Percentiles rank a stretch among this genome's conserved stretches.
phyloP scores from a whole-genome alignment of 257 asterid genomes.

The Ilex aquifolium region DNA sequence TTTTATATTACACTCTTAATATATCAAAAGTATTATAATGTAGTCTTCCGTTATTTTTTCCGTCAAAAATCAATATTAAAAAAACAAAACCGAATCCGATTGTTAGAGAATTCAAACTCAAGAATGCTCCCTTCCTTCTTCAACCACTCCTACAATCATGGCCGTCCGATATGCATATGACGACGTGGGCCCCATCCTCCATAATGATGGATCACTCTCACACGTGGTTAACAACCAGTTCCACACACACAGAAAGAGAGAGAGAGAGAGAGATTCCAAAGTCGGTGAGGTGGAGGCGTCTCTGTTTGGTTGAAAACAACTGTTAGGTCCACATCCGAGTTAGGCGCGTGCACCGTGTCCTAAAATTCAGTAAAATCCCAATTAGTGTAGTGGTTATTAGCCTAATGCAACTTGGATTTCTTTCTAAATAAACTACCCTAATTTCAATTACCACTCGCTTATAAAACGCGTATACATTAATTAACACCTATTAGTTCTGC shows the following conservation, averaged over 20 bases:
- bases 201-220: neutral
- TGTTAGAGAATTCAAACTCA: too few species aligned
- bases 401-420: neutral
- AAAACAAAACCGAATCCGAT: too few species aligned
- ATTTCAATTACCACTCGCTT: neutral
- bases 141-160: too few species aligned
- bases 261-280: neutral
- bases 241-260: neutral
- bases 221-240: neutral
- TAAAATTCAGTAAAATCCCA: neutral
- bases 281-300: neutral
- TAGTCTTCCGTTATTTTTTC: too few species aligned
- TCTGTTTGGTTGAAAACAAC: neutral
- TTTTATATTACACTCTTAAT: too few species aligned
- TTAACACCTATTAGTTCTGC: slow-evolving; percentile 19
- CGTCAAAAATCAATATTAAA: too few species aligned
- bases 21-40: too few species aligned
- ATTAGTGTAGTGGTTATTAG: neutral
- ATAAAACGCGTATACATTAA: too few species aligned
- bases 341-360: neutral
- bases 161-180: too few species aligned
- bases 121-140: too few species aligned
- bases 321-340: neutral
- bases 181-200: too few species aligned
- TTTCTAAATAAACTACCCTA: neutral